These are phyloP conservation scores for Triglochin maritima DNA, from an alignment of 106 monocot species.

Conservation along the genomic window DNA sequence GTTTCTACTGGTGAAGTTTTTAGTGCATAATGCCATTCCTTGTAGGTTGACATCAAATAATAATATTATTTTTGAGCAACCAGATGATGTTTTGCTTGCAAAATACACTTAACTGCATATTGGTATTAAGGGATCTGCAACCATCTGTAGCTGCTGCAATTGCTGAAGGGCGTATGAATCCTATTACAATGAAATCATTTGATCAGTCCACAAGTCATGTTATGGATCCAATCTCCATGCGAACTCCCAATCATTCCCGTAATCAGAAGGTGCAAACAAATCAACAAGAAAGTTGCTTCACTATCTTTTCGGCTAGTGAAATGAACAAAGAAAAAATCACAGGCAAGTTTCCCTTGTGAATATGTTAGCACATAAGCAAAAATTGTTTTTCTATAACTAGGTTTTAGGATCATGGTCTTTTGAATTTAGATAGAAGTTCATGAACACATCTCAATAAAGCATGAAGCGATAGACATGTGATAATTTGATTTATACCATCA, in stretches of 20 bases:
- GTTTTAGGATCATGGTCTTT: too few species aligned
- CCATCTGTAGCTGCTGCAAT: slow-evolving; percentile 48
- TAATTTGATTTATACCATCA: too few species aligned
- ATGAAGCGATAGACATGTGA: too few species aligned
- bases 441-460: too few species aligned
- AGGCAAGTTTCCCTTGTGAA: slow-evolving; percentile 17
- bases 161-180: slow-evolving; percentile 74
- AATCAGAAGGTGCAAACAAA: slow-evolving; percentile 4
- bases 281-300: slow-evolving; percentile 29
- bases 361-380: too few species aligned
- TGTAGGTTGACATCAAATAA: not conserved
- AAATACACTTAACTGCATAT: slow-evolving; percentile 24
- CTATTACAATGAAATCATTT: slow-evolving; percentile 68
- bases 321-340: slow-evolving; percentile 12
- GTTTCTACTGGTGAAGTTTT: not conserved
- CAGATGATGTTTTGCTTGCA: not conserved
- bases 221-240: not conserved
- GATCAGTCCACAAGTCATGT: slow-evolving; percentile 17
- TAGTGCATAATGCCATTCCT: not conserved
- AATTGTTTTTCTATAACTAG: too few species aligned
- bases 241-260: not conserved
- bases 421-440: too few species aligned
- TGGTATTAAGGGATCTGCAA: slow-evolving; percentile 37
- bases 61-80: not conserved
- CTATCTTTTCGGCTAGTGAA: slow-evolving; percentile 22